Base-by-base conservation (phyloP, 73 alveolate genomes). In the Diophrys appendiculata region DNA sequence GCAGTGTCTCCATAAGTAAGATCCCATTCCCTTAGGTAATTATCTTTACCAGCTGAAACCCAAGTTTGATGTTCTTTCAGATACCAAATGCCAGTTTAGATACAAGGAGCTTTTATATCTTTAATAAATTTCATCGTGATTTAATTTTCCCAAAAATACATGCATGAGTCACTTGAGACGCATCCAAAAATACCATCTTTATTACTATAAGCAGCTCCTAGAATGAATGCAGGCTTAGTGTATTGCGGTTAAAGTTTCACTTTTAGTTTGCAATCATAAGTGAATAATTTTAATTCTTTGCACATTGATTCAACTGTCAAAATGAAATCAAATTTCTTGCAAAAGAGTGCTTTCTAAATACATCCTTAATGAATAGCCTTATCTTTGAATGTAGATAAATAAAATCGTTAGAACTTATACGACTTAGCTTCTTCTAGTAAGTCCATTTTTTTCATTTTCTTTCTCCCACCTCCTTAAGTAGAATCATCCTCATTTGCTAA, bases 11-110 rank as follows among this genome's bases (percentile, higher is more conserved):
- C 60, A 18, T 43, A 43, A 43, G 60, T 67, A 35, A 69, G 73
- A 72, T 76, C 81, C 88, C 88, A 82, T 80, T 90, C 88, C 86
- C 96, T 72, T 25, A 86, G 77, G 76, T 77, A 77, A 81, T 91
- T 81, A 87, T 85, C 96, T 89, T 79, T 82, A 43, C 96, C 96
- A 11, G 97, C 92, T 33, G 97, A 73, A 31, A 95, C 76, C 98
- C 99, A 95, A 43, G 88, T 75, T 75, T 88, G 81, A 83, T 92
- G 97, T 73, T 55, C 80, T 35, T 83, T 80, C 64, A 95, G 77
- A 77, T 56, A 90, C 98, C 99, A 95, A 28, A 95, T 77, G 55
- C 94, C 92, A 69, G 92, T 82, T 80, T 92, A 72, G 14, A 60
- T 77, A 54, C 88, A 78, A 1, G 77, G 82, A 24, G 90, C 79